Conservation (phyloP, 495 filamentous ascomycete species). For the Alectoria sarmentosa region DNA sequence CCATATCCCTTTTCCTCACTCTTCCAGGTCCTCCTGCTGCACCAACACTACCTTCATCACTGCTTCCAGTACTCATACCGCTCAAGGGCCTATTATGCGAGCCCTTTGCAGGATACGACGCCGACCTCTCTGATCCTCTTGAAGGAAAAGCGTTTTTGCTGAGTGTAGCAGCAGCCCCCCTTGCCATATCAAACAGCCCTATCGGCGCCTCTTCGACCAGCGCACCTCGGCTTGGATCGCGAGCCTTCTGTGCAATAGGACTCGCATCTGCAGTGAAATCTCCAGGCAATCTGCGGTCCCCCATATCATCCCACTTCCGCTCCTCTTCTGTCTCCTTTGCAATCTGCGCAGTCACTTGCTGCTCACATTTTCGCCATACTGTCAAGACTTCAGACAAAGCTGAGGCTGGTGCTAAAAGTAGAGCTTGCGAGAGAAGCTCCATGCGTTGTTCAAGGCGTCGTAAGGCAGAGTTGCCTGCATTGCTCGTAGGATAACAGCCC, state of each 20-base stretch:
- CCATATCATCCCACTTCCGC: slow-evolving; percentile 62
- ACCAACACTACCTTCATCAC: slow-evolving; percentile 29
- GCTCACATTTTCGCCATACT: slow-evolving; percentile 80
- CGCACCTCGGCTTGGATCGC: slow-evolving; percentile 32
- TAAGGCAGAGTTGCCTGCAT: slow-evolving; percentile 41
- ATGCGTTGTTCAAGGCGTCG: slow-evolving; percentile 74
- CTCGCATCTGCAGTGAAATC: slow-evolving; percentile 42
- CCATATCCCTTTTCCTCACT: slow-evolving; percentile 72
- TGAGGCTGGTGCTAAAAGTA: slow-evolving; percentile 70
- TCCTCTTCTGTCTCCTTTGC: slow-evolving; percentile 68
- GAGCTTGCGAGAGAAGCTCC: slow-evolving; percentile 79
- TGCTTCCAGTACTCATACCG: slow-evolving; percentile 24
- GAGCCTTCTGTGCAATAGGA: slow-evolving; percentile 36
- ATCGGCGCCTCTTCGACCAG: slow-evolving; percentile 73
- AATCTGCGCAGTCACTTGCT: slow-evolving; percentile 64
- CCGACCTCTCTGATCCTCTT: slow-evolving; percentile 14
- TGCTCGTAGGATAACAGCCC: slow-evolving; percentile 58
- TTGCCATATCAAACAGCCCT: slow-evolving; percentile 87
- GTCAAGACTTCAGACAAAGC: slow-evolving; percentile 79
- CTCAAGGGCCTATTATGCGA: slow-evolving; percentile 17
- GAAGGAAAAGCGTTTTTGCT: slow-evolving; percentile 56
- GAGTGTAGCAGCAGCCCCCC: slow-evolving; percentile 71
- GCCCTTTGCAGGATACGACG: background rate
- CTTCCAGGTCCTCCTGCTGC: slow-evolving; percentile 40
- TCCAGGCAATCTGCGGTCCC: slow-evolving; percentile 60